Base-by-base conservation (phyloP, 1,284 basidiomycete species). In the Fomitopsis palustris region DNA sequence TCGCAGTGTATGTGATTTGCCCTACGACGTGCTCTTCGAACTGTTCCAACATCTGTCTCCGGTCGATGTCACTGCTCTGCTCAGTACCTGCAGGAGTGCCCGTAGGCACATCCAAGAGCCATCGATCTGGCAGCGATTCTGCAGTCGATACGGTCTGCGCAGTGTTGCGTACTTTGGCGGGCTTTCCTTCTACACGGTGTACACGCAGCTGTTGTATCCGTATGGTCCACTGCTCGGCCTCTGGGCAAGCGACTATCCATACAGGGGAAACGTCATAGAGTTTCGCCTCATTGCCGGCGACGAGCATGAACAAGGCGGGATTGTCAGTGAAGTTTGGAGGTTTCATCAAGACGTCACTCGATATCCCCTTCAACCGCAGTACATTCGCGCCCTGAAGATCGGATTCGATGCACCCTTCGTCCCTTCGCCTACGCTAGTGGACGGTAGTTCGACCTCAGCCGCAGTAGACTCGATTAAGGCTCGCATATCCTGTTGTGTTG, bases 221-320 rank as follows among this genome's bases (percentile, higher is more conserved):
- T 70, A 68, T 39, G 67, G 59, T 27, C 58, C 64, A 6, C 47
- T 70, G 25, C 23, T 68, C 23, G 68, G 68, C n/a, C 55, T 69
- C 9, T 70, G 68, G 68, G 68, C 68, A 0, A 65, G 59, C 53
- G 67, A 70, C 51, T 52, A 63, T 29, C 68, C 67, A 0, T 69
- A 64, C 53, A 41, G 57, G 3, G 67, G 68, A 1, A 65, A 61
- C 41, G 58, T 70, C 39, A 29, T 70, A n/a, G 65, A 70, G 49
- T 70, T 67, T 39, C 64, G 60, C 8, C 52, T 70, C n/a, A 41
- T 61, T n/a, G 6, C 42, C 1, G 67, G 63, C 14, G 57, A 61
- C 31, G 61, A 62, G 37, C 16, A 49, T 12, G 67, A 65, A 43
- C 60, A 59, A 19, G 67, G 62, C 9, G 68, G 68, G 4, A 69